phyloP scores from a whole-genome alignment of 192 early-diverging fungal genomes.

The Fimicolochytrium jonesii region DNA sequence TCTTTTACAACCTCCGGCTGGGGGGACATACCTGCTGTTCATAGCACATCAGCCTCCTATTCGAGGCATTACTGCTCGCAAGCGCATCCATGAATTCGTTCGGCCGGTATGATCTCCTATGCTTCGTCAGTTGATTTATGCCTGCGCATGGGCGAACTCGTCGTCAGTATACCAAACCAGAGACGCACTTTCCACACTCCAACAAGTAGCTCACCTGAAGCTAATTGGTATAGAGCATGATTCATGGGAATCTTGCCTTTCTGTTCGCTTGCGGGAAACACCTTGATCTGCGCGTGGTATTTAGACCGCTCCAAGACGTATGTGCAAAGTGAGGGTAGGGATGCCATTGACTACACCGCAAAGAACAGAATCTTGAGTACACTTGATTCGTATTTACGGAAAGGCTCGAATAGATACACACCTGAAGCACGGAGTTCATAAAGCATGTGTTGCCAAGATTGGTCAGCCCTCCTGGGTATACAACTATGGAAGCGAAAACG shows the following conservation, averaged over 20 bases:
- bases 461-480: slow-evolving; percentile 63
- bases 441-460: slow-evolving; percentile 89
- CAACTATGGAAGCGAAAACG: not conserved
- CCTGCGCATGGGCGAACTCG: not conserved
- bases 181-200: no score
- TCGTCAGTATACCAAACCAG: no score
- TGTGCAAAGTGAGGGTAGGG: slow-evolving; percentile 32
- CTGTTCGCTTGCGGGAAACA: no score
- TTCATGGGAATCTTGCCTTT: no score
- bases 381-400: no score
- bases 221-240: no score
- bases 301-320: slow-evolving; percentile 27
- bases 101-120: slow-evolving; percentile 20
- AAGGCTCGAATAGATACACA: no score
- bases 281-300: no score
- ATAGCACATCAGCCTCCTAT: slow-evolving; percentile 35
- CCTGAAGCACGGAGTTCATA: slow-evolving; percentile 83
- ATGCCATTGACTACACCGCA: slow-evolving; percentile 24
- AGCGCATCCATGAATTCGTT: slow-evolving; percentile 28
- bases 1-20: no score
- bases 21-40: slow-evolving; percentile 45
- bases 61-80: slow-evolving; percentile 22
- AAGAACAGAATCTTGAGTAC: not conserved
- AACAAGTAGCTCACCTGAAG: no score
- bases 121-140: slow-evolving; percentile 17